phyloP scores from a whole-genome alignment of 2,329 filamentous ascomycete genomes.

The Aspergillus flavus region DNA sequence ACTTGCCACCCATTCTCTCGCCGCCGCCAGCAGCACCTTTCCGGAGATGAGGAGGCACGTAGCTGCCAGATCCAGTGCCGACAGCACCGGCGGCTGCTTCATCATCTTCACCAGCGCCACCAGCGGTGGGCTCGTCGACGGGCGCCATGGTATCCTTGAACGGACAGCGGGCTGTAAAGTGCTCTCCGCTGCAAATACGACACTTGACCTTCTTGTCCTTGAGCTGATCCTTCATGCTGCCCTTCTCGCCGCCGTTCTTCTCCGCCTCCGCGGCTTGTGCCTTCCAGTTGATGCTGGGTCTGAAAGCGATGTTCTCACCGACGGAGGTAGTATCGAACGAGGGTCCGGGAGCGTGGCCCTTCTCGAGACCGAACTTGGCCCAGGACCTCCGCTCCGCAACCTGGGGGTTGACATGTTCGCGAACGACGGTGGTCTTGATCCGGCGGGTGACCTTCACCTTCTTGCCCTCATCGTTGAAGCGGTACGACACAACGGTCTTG shows the following conservation, averaged over 20 bases:
- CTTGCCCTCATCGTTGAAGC: slow-evolving; percentile 88
- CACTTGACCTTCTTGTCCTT: slow-evolving; percentile 99
- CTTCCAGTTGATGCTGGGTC: slow-evolving; percentile 91
- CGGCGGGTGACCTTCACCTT: slow-evolving; percentile 97
- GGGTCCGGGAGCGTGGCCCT: slow-evolving; percentile 80
- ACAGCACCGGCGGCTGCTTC: slow-evolving; percentile 57
- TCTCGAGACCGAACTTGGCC: slow-evolving; percentile 89
- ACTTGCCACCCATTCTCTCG: slow-evolving; percentile 90
- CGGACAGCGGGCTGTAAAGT: slow-evolving; percentile 98
- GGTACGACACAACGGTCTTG: slow-evolving; percentile 90
- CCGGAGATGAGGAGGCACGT: slow-evolving; percentile 91
- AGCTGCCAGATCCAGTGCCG: slow-evolving; percentile 73
- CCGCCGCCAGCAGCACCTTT: slow-evolving; percentile 63
- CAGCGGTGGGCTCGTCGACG: slow-evolving; percentile 47
- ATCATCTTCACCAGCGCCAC: slow-evolving; percentile 47
- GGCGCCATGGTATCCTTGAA: slow-evolving; percentile 99
- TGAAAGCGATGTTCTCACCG: slow-evolving; percentile 98
- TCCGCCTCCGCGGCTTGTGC: slow-evolving; percentile 76
- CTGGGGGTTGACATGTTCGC: slow-evolving; percentile 92
- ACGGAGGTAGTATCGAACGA: slow-evolving; percentile 88
- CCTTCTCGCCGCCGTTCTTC: slow-evolving; percentile 57
- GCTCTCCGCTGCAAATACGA: slow-evolving; percentile 96
- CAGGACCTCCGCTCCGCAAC: slow-evolving; percentile 93
- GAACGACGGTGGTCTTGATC: slow-evolving; percentile 88
- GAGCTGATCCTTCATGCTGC: slow-evolving; percentile 67